Evolutionary conservation across 805 yeast species (phyloP).

Genomic region (Barnettozyma populi): DNA sequence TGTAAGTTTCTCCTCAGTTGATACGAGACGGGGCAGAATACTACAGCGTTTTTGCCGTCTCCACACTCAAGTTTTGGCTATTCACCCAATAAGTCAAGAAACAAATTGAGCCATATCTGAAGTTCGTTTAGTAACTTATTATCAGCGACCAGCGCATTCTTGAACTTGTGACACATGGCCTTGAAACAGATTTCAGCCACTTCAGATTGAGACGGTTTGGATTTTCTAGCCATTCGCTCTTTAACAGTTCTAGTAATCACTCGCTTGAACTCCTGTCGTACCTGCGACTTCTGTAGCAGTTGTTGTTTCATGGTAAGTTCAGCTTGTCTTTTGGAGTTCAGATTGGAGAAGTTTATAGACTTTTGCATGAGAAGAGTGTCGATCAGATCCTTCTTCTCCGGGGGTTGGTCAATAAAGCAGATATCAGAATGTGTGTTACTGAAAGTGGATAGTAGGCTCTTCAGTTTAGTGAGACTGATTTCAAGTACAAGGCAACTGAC

Average conservation of each 20-base stretch:
- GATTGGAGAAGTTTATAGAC: conserved; percentile 9
- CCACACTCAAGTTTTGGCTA: not conserved
- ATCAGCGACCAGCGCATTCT: conserved; percentile 7
- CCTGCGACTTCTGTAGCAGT: conserved; percentile 12
- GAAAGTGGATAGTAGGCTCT: conserved; percentile 1
- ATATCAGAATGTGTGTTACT: not conserved
- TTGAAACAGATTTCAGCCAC: conserved; percentile 23
- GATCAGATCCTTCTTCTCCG: conserved; percentile 19
- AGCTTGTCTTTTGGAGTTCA: conserved; percentile 18
- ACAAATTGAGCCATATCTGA: conserved; percentile 16
- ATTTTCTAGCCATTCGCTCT: conserved; percentile 9
- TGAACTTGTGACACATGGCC: conserved; percentile 20
- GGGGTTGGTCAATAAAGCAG: conserved; percentile 19
- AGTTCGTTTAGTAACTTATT: conserved; percentile 12
- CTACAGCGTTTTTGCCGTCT: too few species aligned
- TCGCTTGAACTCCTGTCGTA: conserved; percentile 16
- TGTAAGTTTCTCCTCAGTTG: too few species aligned
- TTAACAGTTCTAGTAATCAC: conserved; percentile 17
- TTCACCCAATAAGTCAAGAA: conserved; percentile 15
- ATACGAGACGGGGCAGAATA: too few species aligned
- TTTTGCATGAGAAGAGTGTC: conserved; percentile 19
- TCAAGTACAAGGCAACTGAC: conserved; percentile 21
- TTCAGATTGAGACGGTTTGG: conserved; percentile 17
- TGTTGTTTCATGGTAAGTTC: conserved; percentile 16
- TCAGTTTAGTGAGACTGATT: conserved; percentile 9